A percentile compares a stretch with the other conserved stretches of the same genome.
These are phyloP conservation scores for Starmerella floris DNA, from an alignment of 805 yeast genomes.

Conservation along the genomic window DNA sequence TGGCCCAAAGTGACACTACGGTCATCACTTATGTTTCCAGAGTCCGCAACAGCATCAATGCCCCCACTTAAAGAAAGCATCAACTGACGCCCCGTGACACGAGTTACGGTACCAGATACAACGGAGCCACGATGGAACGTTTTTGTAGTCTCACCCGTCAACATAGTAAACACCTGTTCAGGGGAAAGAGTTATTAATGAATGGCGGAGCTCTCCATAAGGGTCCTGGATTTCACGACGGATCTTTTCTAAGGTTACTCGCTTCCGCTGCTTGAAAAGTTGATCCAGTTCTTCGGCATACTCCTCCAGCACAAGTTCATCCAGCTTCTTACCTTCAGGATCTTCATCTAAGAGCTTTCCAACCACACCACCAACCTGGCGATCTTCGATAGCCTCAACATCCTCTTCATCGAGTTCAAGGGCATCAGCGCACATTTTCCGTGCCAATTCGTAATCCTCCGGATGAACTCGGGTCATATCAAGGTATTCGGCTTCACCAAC, in stretches of 20 bases:
- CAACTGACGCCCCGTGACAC: slow-evolving; percentile 40
- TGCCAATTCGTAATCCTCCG: slow-evolving; percentile 93
- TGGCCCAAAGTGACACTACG: slow-evolving; percentile 21
- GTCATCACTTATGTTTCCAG: slow-evolving; percentile 28
- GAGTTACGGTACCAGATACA: slow-evolving; percentile 59
- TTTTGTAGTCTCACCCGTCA: slow-evolving; percentile 73
- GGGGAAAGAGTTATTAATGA: slow-evolving; percentile 51
- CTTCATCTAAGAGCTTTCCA: slow-evolving; percentile 54
- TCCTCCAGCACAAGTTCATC: slow-evolving; percentile 82
- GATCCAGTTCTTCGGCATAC: slow-evolving; percentile 78
- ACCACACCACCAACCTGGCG: slow-evolving; percentile 59
- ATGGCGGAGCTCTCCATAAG: slow-evolving; percentile 74
- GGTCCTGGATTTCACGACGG: slow-evolving; percentile 72
- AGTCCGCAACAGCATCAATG: slow-evolving; percentile 41
- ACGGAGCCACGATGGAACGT: slow-evolving; percentile 55
- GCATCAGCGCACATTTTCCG: slow-evolving; percentile 98
- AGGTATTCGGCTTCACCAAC: slow-evolving; percentile 50
- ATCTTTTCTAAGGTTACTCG: slow-evolving; percentile 71
- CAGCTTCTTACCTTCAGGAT: slow-evolving; percentile 51
- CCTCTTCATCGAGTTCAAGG: slow-evolving; percentile 88
- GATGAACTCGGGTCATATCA: slow-evolving; percentile 93
- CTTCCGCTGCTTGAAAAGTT: slow-evolving; percentile 45
- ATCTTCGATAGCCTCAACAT: slow-evolving; percentile 61
- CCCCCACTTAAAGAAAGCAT: slow-evolving; percentile 43
- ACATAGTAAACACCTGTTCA: slow-evolving; percentile 68